phyloP scores from a whole-genome alignment of 2,329 filamentous ascomycete species.

The Colletotrichum neosansevieriae region DNA sequence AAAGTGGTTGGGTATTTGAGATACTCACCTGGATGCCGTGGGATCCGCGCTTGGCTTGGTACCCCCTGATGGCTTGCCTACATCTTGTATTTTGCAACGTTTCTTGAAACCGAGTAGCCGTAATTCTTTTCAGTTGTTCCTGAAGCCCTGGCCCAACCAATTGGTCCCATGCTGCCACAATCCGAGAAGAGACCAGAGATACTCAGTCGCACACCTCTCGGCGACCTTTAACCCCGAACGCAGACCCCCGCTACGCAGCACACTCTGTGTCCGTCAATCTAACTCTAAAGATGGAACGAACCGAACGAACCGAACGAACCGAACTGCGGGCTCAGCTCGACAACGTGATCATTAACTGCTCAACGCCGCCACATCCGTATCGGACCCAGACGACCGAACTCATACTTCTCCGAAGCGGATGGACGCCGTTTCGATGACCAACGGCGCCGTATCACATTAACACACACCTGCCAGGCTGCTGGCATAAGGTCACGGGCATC shows the following conservation, averaged over 20 bases:
- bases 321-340: not conserved
- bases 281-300: constrained; percentile 4
- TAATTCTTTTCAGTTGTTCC: too few species aligned
- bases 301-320: not conserved
- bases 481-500: not conserved
- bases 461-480: not conserved
- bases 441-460: not conserved
- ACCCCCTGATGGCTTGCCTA: too few species aligned
- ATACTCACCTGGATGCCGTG: too few species aligned
- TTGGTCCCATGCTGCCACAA: too few species aligned
- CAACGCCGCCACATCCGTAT: not conserved
- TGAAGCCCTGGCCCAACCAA: too few species aligned
- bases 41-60: too few species aligned
- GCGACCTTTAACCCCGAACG: too few species aligned
- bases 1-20: not conserved
- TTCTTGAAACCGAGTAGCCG: too few species aligned
- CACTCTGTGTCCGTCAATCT: constrained; percentile 8
- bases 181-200: too few species aligned
- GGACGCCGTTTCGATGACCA: not conserved
- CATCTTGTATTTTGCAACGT: too few species aligned
- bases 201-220: constrained; percentile 1
- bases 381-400: constrained; percentile 7
- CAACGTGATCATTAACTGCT: not conserved
- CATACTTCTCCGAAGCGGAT: not conserved
- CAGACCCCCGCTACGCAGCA: not conserved